Evolutionary conservation across 345 rosid species (phyloP), one percentile per base, ranked within the genome.

Genomic region (Aquilaria sinensis): DNA sequence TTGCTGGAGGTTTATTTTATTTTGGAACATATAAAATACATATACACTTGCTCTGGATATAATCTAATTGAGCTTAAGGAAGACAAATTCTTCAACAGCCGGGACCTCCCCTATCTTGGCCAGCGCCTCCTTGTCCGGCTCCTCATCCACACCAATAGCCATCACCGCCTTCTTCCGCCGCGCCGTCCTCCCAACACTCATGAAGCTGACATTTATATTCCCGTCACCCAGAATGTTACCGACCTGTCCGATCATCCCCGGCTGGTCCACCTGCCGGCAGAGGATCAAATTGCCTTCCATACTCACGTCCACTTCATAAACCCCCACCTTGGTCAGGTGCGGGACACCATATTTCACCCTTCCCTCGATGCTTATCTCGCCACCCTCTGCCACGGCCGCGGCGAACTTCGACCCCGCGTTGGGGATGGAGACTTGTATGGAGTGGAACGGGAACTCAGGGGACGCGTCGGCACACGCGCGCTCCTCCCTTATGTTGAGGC

Each of bases 101-200:
- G 78, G 67, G 9, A 90, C 95, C 1, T 77, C 63, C 0, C 97
- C 95, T 14, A 85, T 83, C 67, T 54, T 72, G 64, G 60, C 67
- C 9, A 90, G 85, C 30, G 92, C 67, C 47, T 80, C 86, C 47
- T 66, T 70, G 37, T 57, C 63, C n/a, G 97, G 90, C 53, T 84
- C 92, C 67, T 90, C 97, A 65, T 90, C 97, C 4, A 87, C 95
- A 3, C 95, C 97, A 9, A 90, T 90, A 0, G 95, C 97, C 97
- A 90, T 90, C 12, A 90, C 80, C 12, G 90, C 97, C 31, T 78
- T 80, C 62, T 77, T 85, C 79, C 81, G 74, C 52, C 72, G 70
- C 6, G 60, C 61, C 2, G 80, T 87, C 64, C 97, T 80, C 47
- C 87, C 95, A n/a, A 90, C 97, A 54, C 88, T 90, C 97, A 90